Evolutionary conservation across 75 land plant genomes (phyloP).

Genomic region (Picea glauca): DNA sequence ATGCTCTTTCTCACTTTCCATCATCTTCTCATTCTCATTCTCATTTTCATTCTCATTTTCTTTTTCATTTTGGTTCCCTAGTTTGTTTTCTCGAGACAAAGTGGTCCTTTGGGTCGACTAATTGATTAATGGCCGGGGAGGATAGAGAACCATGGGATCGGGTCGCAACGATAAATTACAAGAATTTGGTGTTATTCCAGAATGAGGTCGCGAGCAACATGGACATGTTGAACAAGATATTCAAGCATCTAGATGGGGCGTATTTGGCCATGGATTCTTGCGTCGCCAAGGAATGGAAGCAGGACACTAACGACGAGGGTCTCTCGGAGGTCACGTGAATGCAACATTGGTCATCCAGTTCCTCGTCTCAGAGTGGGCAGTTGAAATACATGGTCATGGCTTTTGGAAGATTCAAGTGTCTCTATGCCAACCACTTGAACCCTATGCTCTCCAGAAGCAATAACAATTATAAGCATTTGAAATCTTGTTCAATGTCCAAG

Average conservation of each 20-base stretch:
- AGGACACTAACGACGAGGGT: slow-evolving; percentile 9
- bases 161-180: too few species aligned
- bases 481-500: too few species aligned
- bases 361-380: background rate
- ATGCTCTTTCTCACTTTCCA: too few species aligned
- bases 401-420: slow-evolving; percentile 15
- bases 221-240: background rate
- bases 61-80: too few species aligned
- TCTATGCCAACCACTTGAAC: slow-evolving; percentile 11
- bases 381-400: slow-evolving; percentile 15
- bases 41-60: too few species aligned
- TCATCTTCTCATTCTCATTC: too few species aligned
- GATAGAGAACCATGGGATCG: too few species aligned
- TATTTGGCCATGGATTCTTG: slow-evolving; percentile 17
- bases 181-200: background rate
- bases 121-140: too few species aligned
- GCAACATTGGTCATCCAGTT: background rate
- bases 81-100: too few species aligned
- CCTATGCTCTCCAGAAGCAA: background rate
- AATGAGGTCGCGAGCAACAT: background rate
- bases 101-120: too few species aligned
- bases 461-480: background rate
- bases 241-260: too few species aligned
- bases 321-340: slow-evolving; percentile 19
- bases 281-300: slow-evolving; percentile 10